A percentile compares a stretch with the other conserved stretches of the same genome.
These are phyloP conservation scores for Pythium dissotocum DNA, from an alignment of 352 stramenopile species.

Conservation along the genomic window DNA sequence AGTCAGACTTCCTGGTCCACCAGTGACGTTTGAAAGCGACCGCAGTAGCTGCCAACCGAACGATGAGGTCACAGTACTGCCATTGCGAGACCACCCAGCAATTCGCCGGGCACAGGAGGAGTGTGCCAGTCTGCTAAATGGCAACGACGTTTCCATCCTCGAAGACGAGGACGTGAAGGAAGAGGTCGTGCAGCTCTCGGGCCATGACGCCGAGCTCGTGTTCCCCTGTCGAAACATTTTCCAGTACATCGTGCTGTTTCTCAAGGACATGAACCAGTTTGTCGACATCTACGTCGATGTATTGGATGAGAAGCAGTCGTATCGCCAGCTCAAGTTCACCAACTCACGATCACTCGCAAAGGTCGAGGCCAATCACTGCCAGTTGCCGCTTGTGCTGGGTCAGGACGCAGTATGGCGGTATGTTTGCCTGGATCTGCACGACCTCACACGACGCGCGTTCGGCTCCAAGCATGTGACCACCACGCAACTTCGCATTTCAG, in stretches of 20 bases:
- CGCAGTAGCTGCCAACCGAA: neutral
- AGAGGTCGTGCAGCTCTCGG: slow-evolving; percentile 72
- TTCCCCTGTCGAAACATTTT: slow-evolving; percentile 73
- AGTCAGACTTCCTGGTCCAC: neutral
- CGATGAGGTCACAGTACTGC: slow-evolving; percentile 34
- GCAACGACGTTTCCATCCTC: slow-evolving; percentile 65
- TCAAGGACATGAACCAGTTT: slow-evolving; percentile 80
- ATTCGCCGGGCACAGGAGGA: slow-evolving; percentile 61
- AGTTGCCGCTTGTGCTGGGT: slow-evolving; percentile 64
- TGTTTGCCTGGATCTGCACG: slow-evolving; percentile 75
- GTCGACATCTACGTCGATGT: slow-evolving; percentile 71
- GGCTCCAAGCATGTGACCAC: slow-evolving; percentile 73
- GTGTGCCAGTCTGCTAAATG: slow-evolving; percentile 59
- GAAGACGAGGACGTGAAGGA: slow-evolving; percentile 79
- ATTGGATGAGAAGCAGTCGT: slow-evolving; percentile 66
- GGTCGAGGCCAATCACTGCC: slow-evolving; percentile 49
- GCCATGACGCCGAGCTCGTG: slow-evolving; percentile 66
- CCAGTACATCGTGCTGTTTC: slow-evolving; percentile 80
- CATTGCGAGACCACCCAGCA: slow-evolving; percentile 50
- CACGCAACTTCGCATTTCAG: slow-evolving; percentile 56
- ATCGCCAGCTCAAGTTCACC: slow-evolving; percentile 62
- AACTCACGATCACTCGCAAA: slow-evolving; percentile 70
- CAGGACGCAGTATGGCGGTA: slow-evolving; percentile 56
- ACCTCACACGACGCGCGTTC: slow-evolving; percentile 67
- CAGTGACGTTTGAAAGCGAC: slow-evolving; percentile 7